Base-by-base conservation (phyloP, 2,329 filamentous ascomycete species). In the Emmonsiellopsis sp. region DNA sequence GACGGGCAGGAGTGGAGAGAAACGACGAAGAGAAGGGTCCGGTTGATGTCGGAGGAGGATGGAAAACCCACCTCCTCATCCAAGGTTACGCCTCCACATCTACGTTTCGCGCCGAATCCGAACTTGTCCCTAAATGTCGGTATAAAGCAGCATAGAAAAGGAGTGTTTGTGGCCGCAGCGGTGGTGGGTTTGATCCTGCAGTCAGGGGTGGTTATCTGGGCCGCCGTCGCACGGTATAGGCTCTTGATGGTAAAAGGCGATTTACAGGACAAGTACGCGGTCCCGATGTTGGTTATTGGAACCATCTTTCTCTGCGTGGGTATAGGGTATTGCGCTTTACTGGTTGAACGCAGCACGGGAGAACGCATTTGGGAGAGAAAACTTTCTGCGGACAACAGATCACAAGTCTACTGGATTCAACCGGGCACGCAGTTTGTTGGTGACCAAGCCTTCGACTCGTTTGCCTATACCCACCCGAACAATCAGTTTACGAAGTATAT, bases 41-140 rank as follows among this genome's bases (percentile, higher is more conserved):
- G 7, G 8, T 32, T 14, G 39, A 55, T 13, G 37, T 55, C 31
- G 7, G 13, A 14, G 8, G 46, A 48, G 13, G 42, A 42, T 17
- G 33, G 44, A 36, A 33, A 43, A n/a, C 3, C 13, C 11, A 5
- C 45, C 11, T 8, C 40, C 11, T 32, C 21, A n/a, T 40, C 21
- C 17, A 2, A 13, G 17, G 11, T 42, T 32, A 4, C 10, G 10
- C 1, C 13, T 6, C 10, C 37, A 11, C 17, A 44, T n/a, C 17
- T 8, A 9, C 47, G 39, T 8, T 53, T 58, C 21, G 56, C 53
- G 10, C 56, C 51, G 10, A 59, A 58, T 47, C 60, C 61, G 5
- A 63, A 62, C 53, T 49, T 62, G 2, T 57, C 56, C 10, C 50
- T 63, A 8, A 63, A 63, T 54, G 47, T 60, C 21, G 57, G 60